Evolutionary conservation across 306 rosid species (phyloP).

Genomic region (Mimosa bimucronata): DNA sequence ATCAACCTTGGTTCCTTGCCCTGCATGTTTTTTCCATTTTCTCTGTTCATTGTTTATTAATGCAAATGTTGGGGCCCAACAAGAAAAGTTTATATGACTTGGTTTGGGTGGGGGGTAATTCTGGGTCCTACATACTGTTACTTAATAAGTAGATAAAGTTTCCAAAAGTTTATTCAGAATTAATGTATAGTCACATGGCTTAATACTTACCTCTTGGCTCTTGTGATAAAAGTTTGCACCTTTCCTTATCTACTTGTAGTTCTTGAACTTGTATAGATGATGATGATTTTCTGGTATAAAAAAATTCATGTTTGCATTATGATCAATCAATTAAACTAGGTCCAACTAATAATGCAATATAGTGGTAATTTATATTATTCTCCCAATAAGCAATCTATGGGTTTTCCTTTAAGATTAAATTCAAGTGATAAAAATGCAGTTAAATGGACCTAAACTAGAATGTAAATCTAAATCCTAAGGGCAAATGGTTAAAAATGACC

Average conservation of each 20-base stretch:
- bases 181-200: neutral
- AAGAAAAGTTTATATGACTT: neutral
- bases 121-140: conserved; percentile 13
- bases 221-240: neutral
- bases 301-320: no score
- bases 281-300: no score
- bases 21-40: neutral
- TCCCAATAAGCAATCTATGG: no score
- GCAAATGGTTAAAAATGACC: no score
- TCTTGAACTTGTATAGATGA: neutral
- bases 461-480: no score
- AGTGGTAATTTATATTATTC: no score
- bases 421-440: no score
- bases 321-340: no score
- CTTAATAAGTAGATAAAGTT: neutral
- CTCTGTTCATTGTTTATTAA: neutral
- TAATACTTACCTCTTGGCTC: neutral
- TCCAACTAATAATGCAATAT: no score
- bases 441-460: no score
- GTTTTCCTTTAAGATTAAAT: no score
- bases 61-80: neutral
- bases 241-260: neutral
- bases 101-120: conserved; percentile 6
- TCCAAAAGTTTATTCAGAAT: neutral
- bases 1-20: no score